Conservation (phyloP, 805 yeast species). For the Metschnikowia kofuensis region DNA sequence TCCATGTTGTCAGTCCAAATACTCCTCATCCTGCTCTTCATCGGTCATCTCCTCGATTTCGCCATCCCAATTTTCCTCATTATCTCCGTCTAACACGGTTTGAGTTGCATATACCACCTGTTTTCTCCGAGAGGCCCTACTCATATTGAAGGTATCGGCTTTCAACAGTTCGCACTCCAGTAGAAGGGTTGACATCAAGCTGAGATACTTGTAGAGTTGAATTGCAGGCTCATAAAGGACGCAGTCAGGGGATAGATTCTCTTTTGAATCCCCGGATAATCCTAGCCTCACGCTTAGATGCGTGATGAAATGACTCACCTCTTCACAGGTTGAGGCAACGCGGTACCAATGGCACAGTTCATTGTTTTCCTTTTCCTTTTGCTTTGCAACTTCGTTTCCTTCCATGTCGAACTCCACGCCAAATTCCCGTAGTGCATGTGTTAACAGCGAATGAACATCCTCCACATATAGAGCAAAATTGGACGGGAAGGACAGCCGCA, state of each 20-base stretch:
- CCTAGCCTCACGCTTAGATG: conserved; percentile 25
- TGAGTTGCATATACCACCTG: conserved; percentile 13
- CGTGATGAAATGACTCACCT: conserved; percentile 27
- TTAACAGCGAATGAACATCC: conserved; percentile 35
- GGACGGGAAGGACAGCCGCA: conserved; percentile 20
- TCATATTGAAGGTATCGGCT: conserved; percentile 3
- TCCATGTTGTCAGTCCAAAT: conserved; percentile 1
- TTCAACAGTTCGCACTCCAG: conserved; percentile 13
- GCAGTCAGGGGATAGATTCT: conserved; percentile 17
- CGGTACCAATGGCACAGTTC: conserved; percentile 29
- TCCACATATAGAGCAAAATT: conserved; percentile 41
- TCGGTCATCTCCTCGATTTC: conserved; percentile 11
- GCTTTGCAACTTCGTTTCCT: conserved; percentile 26
- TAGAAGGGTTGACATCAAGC: conserved; percentile 27
- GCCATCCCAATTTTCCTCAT: conserved; percentile 7
- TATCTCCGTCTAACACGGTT: conserved; percentile 7
- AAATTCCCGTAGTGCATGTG: conserved; percentile 23
- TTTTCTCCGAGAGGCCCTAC: conserved; percentile 15
- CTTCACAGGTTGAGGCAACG: conserved; percentile 31
- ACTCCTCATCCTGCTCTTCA: conserved; percentile 15
- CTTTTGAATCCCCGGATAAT: conserved; percentile 1
- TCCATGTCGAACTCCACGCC: conserved; percentile 35
- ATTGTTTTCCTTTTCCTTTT: conserved; percentile 8
- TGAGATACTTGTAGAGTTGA: conserved; percentile 29
- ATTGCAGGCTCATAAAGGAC: conserved; percentile 26